Base-by-base conservation (phyloP, 2,329 filamentous ascomycete species). In the Verticillium dahliae region DNA sequence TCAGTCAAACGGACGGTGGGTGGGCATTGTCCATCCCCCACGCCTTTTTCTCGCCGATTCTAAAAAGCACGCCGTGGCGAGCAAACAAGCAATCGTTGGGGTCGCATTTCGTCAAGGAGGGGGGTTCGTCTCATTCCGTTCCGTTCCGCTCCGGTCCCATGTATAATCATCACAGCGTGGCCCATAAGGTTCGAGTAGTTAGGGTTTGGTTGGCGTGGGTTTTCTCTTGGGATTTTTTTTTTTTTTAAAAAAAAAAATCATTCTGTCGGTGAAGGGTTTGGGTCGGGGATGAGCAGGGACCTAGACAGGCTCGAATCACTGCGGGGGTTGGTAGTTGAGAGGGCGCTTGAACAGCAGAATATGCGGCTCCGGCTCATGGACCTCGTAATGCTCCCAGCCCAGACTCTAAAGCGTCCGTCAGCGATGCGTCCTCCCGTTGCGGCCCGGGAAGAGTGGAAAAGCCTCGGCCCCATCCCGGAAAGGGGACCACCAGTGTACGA, bases 331-430 rank as follows among this genome's bases (percentile, higher is more conserved):
- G 76, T 91, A 95, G 78, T 94, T 92, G 71, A 95, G 88, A 60
- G 90, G 90, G 68, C 91, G 88, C 94, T 99, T 99, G 85, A 99
- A 99, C 37, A 99, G 85, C 61, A 99, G 85, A 71, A 99, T 99
- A 76, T 99, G 95, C 67, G 95, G 95, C 79, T 99, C 95, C 54
- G 95, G 95, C 76, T 98, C 95, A 76, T 99, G 95, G 60, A 99
- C 95, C 77, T 99, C 95, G 74, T 99, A 99, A 76, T 99, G 95
- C 75, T 98, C 94, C 95, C 95, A 99, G 62, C 95, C 95, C 71
- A 99, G 81, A 81, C 94, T 98, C 93, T 98, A 73, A 58, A 55
- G 18, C 15, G 31, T 27, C 45, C 34, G 41, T 65, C 38, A 65
- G 64, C 37, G n/a, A 13, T 33, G 34, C 45, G 11, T 52, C 10